Evolutionary conservation across 2,329 filamentous ascomycete genomes (phyloP), one percentile per base, ranked within the genome.

Genomic region (Rutstroemia sydowiana): DNA sequence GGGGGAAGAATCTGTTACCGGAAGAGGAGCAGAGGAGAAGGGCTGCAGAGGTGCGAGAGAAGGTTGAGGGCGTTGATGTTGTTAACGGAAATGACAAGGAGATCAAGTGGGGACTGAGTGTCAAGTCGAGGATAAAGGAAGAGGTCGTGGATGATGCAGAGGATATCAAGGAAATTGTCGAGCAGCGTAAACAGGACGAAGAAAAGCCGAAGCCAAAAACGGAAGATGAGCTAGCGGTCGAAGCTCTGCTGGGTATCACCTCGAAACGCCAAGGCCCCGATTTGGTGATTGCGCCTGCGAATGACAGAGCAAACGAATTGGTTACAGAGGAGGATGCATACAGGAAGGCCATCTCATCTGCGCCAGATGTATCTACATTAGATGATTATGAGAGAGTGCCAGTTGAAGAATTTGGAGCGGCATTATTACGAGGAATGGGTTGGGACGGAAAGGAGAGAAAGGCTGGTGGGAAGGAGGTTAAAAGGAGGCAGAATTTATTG

Each of bases 391-490:
- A 87, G 53, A 83, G 85, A 11, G 85, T 95, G 56, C 92, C 93
- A 0, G 89, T 97, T 14, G 92, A 96, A 60, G 90, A 96, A 61
- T 98, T 97, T 59, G 93, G 93, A 7, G 87, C 90, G 16, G 90
- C 91, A 0, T 75, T 97, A 57, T 76, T 98, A 32, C 82, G 91
- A 30, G 90, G 91, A 9, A 96, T 97, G 87, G 93, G 93, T 8
- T 96, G 92, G 91, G 90, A 96, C 85, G 71, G 68, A 63, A 56
- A 78, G 82, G 50, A 73, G 76, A 55, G 70, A 74, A 43, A 76
- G 75, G 75, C 70, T 42, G 67, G 71, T 5, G 86, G 86, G 32
- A 84, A 81, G 56, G 72, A 82, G 16, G 75, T 83, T 13, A 84
- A 86, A 64, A 77, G 83, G 47, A 80, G 91, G 45, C 85, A 89